These are phyloP conservation scores for Aspergillus sp. DNA, from an alignment of 2,329 filamentous ascomycete species.

Conservation along the genomic window DNA sequence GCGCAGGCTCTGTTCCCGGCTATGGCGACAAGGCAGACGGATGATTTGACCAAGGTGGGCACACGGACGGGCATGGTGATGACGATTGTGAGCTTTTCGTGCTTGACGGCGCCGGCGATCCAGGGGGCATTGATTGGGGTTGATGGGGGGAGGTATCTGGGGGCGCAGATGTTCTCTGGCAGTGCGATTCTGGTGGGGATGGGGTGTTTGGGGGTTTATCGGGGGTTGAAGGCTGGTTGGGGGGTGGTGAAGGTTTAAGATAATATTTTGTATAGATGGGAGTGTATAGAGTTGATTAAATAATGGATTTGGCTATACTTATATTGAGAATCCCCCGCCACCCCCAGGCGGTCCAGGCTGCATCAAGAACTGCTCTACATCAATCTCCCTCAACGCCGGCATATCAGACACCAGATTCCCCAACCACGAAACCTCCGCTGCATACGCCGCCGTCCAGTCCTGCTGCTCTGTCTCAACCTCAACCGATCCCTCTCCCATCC, in stretches of 20 bases:
- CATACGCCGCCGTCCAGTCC: not conserved
- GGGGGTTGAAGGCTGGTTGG: too few relatives aligned
- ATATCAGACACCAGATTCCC: not conserved
- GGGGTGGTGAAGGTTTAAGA: too few relatives aligned
- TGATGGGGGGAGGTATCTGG: not conserved
- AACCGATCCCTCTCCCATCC: too few relatives aligned
- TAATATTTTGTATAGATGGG: too few relatives aligned
- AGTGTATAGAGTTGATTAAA: too few relatives aligned
- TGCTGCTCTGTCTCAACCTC: slow-evolving; percentile 19
- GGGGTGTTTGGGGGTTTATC: not conserved
- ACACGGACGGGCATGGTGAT: slow-evolving; percentile 51
- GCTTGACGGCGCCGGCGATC: slow-evolving; percentile 47
- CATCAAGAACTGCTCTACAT: not conserved
- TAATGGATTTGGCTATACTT: too few relatives aligned
- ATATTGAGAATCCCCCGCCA: too few relatives aligned
- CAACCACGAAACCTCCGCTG: not conserved
- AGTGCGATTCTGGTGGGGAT: not conserved
- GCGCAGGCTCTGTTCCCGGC: slow-evolving; percentile 48
- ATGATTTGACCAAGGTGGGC: slow-evolving; percentile 46
- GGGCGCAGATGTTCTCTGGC: slow-evolving; percentile 1
- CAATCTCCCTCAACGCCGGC: not conserved
- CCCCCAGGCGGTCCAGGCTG: too few relatives aligned
- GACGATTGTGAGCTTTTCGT: slow-evolving; percentile 44
- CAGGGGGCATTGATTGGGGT: slow-evolving; percentile 47
- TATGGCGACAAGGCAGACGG: slow-evolving; percentile 42